phyloP scores from a whole-genome alignment of 768 basidiomycete genomes.

The Hysterangium stoloniferum region DNA sequence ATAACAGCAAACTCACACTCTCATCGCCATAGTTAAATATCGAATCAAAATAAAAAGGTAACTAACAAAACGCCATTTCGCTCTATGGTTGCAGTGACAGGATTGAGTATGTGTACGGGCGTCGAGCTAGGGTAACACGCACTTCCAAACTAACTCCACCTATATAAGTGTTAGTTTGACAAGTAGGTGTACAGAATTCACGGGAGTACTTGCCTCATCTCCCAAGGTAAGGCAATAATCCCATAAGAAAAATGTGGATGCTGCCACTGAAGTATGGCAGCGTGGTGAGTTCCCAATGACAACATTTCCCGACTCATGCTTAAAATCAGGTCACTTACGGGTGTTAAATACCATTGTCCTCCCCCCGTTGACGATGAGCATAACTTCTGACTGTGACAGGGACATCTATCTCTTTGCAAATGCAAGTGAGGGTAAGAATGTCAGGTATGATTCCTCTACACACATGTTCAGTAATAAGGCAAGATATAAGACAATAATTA shows the following conservation, averaged over 20 bases:
- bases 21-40: constrained; percentile 5
- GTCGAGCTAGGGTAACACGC: background rate
- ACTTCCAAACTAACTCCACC: too few relatives aligned
- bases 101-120: background rate
- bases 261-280: background rate
- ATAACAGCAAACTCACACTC: constrained; percentile 2
- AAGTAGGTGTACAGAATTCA: background rate
- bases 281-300: too few relatives aligned
- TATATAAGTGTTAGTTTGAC: too few relatives aligned
- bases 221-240: too few relatives aligned
- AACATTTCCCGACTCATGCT: too few relatives aligned
- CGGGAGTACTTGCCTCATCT: background rate
- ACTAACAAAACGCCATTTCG: background rate
- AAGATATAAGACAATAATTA: too few relatives aligned
- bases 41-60: constrained; percentile 4
- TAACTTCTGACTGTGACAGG: constrained; percentile 93
- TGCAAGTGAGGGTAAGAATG: too few relatives aligned
- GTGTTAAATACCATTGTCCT: constrained; percentile 85
- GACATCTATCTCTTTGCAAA: too few relatives aligned
- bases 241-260: background rate
- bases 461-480: too few relatives aligned
- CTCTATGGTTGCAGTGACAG: background rate
- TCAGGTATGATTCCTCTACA: too few relatives aligned
- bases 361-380: constrained; percentile 77
- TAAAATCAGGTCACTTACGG: too few relatives aligned